Evolutionary conservation across 2,329 filamentous ascomycete species (phyloP).

Genomic region (Pseudogymnoascus sp.): DNA sequence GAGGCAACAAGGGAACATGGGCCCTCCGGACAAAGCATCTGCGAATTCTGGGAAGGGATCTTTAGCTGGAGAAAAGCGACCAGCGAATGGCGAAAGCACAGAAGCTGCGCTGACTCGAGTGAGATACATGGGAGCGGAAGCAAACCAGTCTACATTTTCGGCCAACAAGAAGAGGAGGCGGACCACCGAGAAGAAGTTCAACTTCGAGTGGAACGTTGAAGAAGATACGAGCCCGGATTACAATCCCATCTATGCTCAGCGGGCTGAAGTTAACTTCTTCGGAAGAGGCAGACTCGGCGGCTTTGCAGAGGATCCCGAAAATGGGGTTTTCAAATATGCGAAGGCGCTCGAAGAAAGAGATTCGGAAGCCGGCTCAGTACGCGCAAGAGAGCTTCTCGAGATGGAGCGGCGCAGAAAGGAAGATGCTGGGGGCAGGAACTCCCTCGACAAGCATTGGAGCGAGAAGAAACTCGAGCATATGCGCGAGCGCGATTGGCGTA

Average conservation of each 20-base stretch:
- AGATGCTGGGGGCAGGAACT: slow-evolving; percentile 59
- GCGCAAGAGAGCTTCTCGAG: slow-evolving; percentile 74
- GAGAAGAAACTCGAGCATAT: slow-evolving; percentile 89
- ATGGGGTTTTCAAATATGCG: slow-evolving; percentile 49
- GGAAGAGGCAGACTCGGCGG: slow-evolving; percentile 60
- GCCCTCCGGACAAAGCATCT: slow-evolving; percentile 24
- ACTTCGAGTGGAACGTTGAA: slow-evolving; percentile 93
- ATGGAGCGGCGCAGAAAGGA: slow-evolving; percentile 74
- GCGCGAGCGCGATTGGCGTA: slow-evolving; percentile 96
- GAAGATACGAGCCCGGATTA: slow-evolving; percentile 85
- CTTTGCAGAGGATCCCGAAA: slow-evolving; percentile 52
- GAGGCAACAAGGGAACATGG: slow-evolving; percentile 18
- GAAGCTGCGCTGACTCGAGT: slow-evolving; percentile 69
- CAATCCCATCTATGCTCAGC: slow-evolving; percentile 69
- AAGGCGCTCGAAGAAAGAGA: slow-evolving; percentile 68
- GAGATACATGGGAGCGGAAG: slow-evolving; percentile 85
- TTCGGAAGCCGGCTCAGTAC: slow-evolving; percentile 62
- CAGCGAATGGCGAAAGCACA: slow-evolving; percentile 45
- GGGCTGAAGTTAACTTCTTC: slow-evolving; percentile 60
- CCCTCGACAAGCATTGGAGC: slow-evolving; percentile 88
- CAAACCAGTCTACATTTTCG: slow-evolving; percentile 80
- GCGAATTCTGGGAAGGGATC: slow-evolving; percentile 23
- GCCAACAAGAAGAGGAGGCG: slow-evolving; percentile 92
- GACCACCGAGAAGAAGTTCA: slow-evolving; percentile 95
- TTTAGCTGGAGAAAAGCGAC: slow-evolving; percentile 29